Evolutionary conservation across 352 stramenopile genomes (phyloP), one percentile per base, ranked within the genome.

Genomic region (Pythium diclinum): DNA sequence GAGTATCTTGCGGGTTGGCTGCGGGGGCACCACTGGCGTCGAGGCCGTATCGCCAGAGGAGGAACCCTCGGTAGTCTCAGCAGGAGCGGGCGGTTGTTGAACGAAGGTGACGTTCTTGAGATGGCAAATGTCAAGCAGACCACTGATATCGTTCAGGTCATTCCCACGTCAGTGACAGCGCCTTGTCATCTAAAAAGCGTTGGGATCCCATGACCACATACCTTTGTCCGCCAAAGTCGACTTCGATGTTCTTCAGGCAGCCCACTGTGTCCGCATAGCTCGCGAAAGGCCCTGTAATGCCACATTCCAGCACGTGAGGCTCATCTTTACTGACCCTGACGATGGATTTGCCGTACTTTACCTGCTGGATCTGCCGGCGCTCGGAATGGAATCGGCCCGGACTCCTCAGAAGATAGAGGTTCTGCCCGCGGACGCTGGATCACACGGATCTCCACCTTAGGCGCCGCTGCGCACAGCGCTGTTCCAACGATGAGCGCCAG

Each of bases 371-470:
- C 47, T 51, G 83, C 48, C 42, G 83, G 81, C 47, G 67, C 67
- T 57, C 83, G 81, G 52, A 75, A 78, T 21, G 80, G 83, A 25
- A 89, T 60, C 0, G 78, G 81, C 6, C 63, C 65, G 40, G 68
- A 49, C 30, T 55, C 19, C 57, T 68, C 64, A 4, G 54, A 62
- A 8, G 58, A 59, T 3, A 13, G 40, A 3, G 60, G 49, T 32
- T 65, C 66, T 1, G 60, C 47, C 0, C 58, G 60, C 16, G 76
- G 70, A 0, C 81, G 79, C 51, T 72, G 49, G 17, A 89, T 74
- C 28, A 92, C 64, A 7, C 72, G 74, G 54, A 92, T 92, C n/a
- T 76, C 67, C n/a, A 89, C 73, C 54, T 76, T 88, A 21, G 76
- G 79, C 2, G 73, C 73, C 17, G 71, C 83, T 0, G 55, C 48